Evolutionary conservation across 2,329 filamentous ascomycete species (phyloP).

Genomic region (Verticillium nubilum): DNA sequence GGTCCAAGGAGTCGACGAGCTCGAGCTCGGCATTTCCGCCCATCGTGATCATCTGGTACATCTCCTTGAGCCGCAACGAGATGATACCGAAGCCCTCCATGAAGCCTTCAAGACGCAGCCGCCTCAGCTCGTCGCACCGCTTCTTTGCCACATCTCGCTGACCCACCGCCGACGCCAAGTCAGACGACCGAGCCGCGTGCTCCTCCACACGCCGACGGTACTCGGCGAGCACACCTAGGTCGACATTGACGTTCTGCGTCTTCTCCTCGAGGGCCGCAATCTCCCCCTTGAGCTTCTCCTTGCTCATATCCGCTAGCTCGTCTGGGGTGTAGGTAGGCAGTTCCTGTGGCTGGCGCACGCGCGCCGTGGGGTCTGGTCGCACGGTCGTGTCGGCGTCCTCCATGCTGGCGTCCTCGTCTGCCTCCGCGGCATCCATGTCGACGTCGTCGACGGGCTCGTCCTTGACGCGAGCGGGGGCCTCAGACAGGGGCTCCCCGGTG

Average conservation of each 20-base stretch:
- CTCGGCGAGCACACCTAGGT: conserved; percentile 81
- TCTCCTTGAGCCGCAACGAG: conserved; percentile 92
- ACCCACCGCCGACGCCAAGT: conserved; percentile 72
- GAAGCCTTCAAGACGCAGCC: conserved; percentile 88
- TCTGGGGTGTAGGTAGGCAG: conserved; percentile 74
- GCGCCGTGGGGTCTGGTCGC: conserved; percentile 8
- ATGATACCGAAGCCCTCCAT: conserved; percentile 97
- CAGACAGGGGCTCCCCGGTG: conserved; percentile 27
- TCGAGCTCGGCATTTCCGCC: conserved; percentile 97
- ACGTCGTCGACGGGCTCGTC: conserved; percentile 15
- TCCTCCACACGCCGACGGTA: conserved; percentile 84
- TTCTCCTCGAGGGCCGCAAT: conserved; percentile 59
- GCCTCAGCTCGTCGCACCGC: conserved; percentile 85
- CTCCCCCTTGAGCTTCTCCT: conserved; percentile 54
- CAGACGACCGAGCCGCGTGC: conserved; percentile 73
- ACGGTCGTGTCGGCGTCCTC: conserved; percentile 17
- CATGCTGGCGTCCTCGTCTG: conserved; percentile 17
- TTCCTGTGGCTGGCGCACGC: conserved; percentile 39
- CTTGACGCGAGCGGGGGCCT: not conserved
- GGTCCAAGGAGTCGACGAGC: conserved; percentile 91
- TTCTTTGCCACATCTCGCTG: conserved; percentile 85
- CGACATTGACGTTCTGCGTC: conserved; percentile 81
- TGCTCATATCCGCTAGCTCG: conserved; percentile 62
- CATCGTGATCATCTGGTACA: conserved; percentile 99
- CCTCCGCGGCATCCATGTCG: conserved; percentile 12